Base-by-base conservation (phyloP, 2,329 filamentous ascomycete species). In the Podosphaera aphanis region DNA sequence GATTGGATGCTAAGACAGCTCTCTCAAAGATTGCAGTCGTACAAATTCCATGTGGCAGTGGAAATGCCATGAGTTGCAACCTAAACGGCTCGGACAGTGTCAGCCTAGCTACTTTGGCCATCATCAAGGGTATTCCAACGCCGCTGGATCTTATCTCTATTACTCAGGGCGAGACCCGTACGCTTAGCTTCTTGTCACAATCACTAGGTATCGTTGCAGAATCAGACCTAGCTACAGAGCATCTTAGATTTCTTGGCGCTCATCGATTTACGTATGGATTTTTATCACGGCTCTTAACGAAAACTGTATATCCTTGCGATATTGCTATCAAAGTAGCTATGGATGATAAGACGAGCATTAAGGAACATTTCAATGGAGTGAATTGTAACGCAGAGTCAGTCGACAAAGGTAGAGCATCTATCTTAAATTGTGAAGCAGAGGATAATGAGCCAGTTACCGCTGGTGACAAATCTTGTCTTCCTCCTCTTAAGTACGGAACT, bases 11-110 rank as follows among this genome's bases (percentile, higher is more conserved):
- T 18, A 66, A 69, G 27, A 70, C 70, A 46, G 90, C 88, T 0
- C 64, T 98, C 49, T 64, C 68, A 19, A 81, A 78, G 55, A 64
- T 95, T 13, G 83, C 90, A 0, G 76, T 98, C 1, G 79, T 77
- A 19, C 83, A 93, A 57, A 69, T 98, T 31, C 90, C 90, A 1
- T 93, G 86, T 57, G 90, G 90, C 13, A 90, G 83, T 43, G 90
- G 90, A 5, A 98, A 98, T 60, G 90, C 83, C 19, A 81, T 95
- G 76, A 82, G 83, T 50, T 78, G 80, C 64, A 95, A 94, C 60
- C 64, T 92, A 41, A 84, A 83, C 52, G 90, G 88, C 4, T 86
- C 85, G 0, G 71, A 79, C 51, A 76, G 73, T 51, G 71, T 81
- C 7, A 81, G 76, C 49, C 61, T 83, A 40, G 84, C 86, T 0